Evolutionary conservation across 2,329 filamentous ascomycete genomes (phyloP).

Genomic region (Xylariaceae sp.): DNA sequence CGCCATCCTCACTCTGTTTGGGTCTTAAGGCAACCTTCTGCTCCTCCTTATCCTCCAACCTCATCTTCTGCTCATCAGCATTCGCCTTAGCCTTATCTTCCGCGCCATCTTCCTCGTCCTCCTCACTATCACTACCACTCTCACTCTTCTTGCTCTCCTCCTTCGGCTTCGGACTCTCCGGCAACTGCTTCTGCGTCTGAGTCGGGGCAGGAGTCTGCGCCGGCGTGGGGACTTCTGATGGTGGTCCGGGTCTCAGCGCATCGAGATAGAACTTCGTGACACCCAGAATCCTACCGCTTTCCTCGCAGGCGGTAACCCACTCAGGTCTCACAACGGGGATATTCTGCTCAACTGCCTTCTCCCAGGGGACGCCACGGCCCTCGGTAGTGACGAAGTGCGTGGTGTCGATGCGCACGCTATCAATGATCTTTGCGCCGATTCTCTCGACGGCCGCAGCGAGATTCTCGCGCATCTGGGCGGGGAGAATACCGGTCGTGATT

Average conservation of each 20-base stretch:
- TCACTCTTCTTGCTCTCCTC: slow-evolving; percentile 9
- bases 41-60: slow-evolving; percentile 53
- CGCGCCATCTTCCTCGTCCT: slow-evolving; percentile 31
- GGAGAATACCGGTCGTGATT: slow-evolving; percentile 85
- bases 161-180: slow-evolving; percentile 25
- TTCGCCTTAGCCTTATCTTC: slow-evolving; percentile 28
- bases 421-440: slow-evolving; percentile 89
- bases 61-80: slow-evolving; percentile 54
- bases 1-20: slow-evolving; percentile 33
- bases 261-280: slow-evolving; percentile 96
- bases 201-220: slow-evolving; percentile 22
- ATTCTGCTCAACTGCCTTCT: slow-evolving; percentile 96
- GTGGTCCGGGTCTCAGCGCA: slow-evolving; percentile 55
- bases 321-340: slow-evolving; percentile 95
- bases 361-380: slow-evolving; percentile 84
- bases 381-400: slow-evolving; percentile 98
- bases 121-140: slow-evolving; percentile 26
- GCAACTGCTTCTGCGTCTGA: slow-evolving; percentile 29
- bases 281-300: slow-evolving; percentile 86
- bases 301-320: slow-evolving; percentile 96
- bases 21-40: slow-evolving; percentile 53
- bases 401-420: slow-evolving; percentile 90
- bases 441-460: slow-evolving; percentile 74
- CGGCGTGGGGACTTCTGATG: slow-evolving; percentile 32
- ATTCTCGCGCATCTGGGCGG: slow-evolving; percentile 67